phyloP scores from a whole-genome alignment of 352 stramenopile genomes.

The Aphanomyces cochlioides region DNA sequence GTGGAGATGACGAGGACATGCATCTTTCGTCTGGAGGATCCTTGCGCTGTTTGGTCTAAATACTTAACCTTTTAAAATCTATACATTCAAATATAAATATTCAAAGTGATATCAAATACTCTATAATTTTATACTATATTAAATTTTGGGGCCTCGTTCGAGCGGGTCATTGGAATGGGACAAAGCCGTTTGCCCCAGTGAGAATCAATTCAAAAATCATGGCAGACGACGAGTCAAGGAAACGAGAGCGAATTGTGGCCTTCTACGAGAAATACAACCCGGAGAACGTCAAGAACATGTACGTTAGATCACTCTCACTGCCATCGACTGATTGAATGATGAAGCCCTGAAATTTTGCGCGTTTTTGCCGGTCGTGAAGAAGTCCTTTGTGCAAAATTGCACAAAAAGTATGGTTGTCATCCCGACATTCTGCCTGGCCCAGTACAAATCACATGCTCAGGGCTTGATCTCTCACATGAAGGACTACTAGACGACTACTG shows the following conservation, averaged over 20 bases:
- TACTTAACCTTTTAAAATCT: no score
- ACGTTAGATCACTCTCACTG: slow-evolving; percentile 24
- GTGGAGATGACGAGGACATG: no score
- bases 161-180: no score
- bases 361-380: slow-evolving; percentile 63
- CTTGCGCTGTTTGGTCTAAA: no score
- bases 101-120: no score
- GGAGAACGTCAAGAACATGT: slow-evolving; percentile 76
- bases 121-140: no score
- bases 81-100: no score
- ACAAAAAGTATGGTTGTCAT: slow-evolving; percentile 65
- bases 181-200: background rate
- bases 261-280: slow-evolving; percentile 78
- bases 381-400: slow-evolving; percentile 60
- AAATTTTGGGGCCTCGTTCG: no score
- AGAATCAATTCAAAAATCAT: background rate
- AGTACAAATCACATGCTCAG: background rate
- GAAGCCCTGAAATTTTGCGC: slow-evolving; percentile 62
- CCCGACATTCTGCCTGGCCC: background rate
- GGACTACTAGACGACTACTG: background rate
- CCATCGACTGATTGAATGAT: background rate
- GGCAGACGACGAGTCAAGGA: background rate
- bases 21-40: no score
- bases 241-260: slow-evolving; percentile 28
- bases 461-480: background rate